Evolutionary conservation across 345 rosid species (phyloP), one percentile per base, ranked within the genome.

Genomic region (Microthlaspi erraticum): DNA sequence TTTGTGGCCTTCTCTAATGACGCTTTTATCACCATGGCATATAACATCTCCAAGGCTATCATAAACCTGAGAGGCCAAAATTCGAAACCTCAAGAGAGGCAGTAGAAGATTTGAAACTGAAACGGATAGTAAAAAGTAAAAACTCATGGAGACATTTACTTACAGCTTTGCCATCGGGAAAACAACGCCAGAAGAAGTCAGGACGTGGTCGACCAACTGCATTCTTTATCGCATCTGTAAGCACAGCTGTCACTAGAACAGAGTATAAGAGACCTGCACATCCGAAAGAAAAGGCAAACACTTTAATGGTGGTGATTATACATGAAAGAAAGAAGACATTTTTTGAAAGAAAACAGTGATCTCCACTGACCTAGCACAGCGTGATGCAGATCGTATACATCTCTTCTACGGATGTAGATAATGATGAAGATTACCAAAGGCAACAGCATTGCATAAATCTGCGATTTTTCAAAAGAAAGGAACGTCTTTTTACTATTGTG

Each of bases 121-220:
- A 0, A 26, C 4, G 29, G 29, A 68, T 6, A 26, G 52, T 38
- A 19, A 20, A 20, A 20, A 20, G 23, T 20, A 20, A 20, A 26
- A 60, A 56, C 45, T 14, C 32, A 49, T 39, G 52, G 60, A 66
- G 55, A 50, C 87, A 56, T 16, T 26, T 26, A 26, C 29, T 44
- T 85, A 91, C 97, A 63, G 83, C 95, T 68, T 83, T 81, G 48
- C 98, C 98, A 82, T 93, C 96, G 0, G 95, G 98, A 75, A 93
- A 93, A 74, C 97, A 93, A 29, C 94, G 96, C 96, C 96, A 87
- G 81, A 87, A 93, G 81, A 93, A 93, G 79, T 93, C 92, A 34
- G 98, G 98, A n/a, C 94, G 84, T 56, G 97, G 96, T 59, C 87
- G 63, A 62, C 98, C 98, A 62, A 81, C 92, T 44, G 97, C 91